Evolutionary conservation across 2,329 filamentous ascomycete species (phyloP).

Genomic region (Pezicula rhizophila): DNA sequence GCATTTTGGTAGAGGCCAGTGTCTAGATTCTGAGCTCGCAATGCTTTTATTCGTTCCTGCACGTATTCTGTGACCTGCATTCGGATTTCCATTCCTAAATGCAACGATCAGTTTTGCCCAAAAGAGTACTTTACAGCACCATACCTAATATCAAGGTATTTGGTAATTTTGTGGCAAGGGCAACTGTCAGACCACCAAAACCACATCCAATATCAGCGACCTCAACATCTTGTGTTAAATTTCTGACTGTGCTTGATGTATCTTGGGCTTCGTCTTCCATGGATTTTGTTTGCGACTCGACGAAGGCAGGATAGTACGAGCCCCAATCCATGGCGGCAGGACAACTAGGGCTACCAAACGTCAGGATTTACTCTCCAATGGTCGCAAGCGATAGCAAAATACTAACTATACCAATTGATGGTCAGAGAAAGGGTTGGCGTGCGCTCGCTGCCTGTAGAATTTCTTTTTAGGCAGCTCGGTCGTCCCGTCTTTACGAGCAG

Average conservation of each 20-base stretch:
- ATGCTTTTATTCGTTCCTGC: slow-evolving; percentile 75
- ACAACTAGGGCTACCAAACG: slow-evolving; percentile 57
- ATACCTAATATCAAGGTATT: slow-evolving; percentile 76
- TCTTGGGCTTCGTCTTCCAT: slow-evolving; percentile 8
- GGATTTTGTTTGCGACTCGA: slow-evolving; percentile 34
- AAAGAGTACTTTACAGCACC: slow-evolving; percentile 18
- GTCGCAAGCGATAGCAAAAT: neutral
- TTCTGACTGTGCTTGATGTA: slow-evolving; percentile 21
- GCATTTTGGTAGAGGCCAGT: slow-evolving; percentile 71
- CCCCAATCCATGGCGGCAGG: slow-evolving; percentile 92
- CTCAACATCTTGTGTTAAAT: slow-evolving; percentile 66
- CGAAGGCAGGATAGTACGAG: slow-evolving; percentile 71
- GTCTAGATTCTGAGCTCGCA: slow-evolving; percentile 59
- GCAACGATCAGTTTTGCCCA: slow-evolving; percentile 9
- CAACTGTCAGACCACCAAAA: slow-evolving; percentile 86
- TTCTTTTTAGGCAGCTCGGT: slow-evolving; percentile 75
- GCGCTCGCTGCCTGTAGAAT: slow-evolving; percentile 92
- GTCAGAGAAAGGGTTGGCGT: slow-evolving; percentile 97
- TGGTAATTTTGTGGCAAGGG: slow-evolving; percentile 74
- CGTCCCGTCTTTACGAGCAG: slow-evolving; percentile 42
- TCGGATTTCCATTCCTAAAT: slow-evolving; percentile 81
- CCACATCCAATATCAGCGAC: slow-evolving; percentile 96
- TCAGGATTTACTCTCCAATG: slow-evolving; percentile 13
- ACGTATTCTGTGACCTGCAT: slow-evolving; percentile 87
- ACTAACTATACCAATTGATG: slow-evolving; percentile 82